A percentile compares a stretch with the other conserved stretches of the same genome.
Evolutionary conservation across 169 alveolate species (phyloP).

Genomic region (Cystoisospora suis): DNA sequence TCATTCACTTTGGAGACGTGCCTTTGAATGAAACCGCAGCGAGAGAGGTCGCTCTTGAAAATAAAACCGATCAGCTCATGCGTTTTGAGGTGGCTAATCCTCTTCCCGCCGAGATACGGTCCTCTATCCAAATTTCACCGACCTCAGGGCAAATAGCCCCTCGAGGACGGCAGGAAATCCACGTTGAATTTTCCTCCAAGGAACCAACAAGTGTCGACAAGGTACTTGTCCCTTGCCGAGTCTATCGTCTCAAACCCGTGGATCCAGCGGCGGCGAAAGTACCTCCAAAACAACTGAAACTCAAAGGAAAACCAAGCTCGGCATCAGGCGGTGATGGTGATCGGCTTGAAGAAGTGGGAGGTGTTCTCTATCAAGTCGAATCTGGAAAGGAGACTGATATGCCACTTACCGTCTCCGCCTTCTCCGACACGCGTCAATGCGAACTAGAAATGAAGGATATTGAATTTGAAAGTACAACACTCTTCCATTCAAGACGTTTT

Average conservation of each 20-base stretch:
- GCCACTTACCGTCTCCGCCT: conserved; percentile 80
- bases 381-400: conserved; percentile 81
- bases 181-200: neutral
- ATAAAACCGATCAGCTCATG: conserved; percentile 29
- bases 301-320: neutral
- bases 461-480: conserved; percentile 88
- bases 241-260: conserved; percentile 73
- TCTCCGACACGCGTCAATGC: conserved; percentile 87
- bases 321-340: neutral
- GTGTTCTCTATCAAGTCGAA: conserved; percentile 46
- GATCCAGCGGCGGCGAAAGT: conserved; percentile 50
- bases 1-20: conserved; percentile 34
- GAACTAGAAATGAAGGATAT: conserved; percentile 81
- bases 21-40: neutral
- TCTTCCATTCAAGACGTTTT: conserved; percentile 87
- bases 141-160: neutral
- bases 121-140: neutral
- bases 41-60: conserved; percentile 43
- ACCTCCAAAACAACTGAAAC: conserved; percentile 13
- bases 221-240: neutral
- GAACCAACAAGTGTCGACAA: conserved; percentile 43
- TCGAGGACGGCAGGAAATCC: neutral
- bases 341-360: neutral
- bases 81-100: conserved; percentile 62
- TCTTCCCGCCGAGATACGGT: conserved; percentile 52